These are phyloP conservation scores for Termitomyces sp. DNA, from an alignment of 768 basidiomycete species.

Conservation along the genomic window DNA sequence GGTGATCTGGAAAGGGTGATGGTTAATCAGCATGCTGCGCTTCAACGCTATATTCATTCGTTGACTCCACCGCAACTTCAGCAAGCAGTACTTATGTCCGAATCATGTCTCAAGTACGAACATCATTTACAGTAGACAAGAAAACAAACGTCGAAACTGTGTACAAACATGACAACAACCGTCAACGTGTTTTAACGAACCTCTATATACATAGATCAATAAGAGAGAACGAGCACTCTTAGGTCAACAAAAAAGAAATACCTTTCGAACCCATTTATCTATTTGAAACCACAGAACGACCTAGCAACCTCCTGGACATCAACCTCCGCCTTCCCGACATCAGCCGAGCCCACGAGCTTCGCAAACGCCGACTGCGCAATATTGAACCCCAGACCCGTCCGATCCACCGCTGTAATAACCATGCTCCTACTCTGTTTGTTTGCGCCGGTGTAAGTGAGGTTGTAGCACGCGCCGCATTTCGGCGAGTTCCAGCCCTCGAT, in stretches of 20 bases:
- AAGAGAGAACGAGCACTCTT: not conserved
- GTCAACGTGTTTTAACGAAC: not conserved
- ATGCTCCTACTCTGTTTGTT: conserved; percentile 20
- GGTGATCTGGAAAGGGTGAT: too few relatives aligned
- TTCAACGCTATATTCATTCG: too few relatives aligned
- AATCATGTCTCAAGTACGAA: not conserved
- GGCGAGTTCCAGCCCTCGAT: conserved; percentile 39
- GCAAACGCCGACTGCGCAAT: conserved; percentile 24
- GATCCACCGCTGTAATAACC: conserved; percentile 43
- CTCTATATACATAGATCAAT: not conserved
- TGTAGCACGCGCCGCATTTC: conserved; percentile 50
- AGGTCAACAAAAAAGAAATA: not conserved
- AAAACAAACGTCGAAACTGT: too few relatives aligned
- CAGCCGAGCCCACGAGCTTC: conserved; percentile 14
- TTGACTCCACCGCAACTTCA: too few relatives aligned
- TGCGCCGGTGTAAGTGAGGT: conserved; percentile 33
- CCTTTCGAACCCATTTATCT: not conserved
- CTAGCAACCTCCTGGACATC: conserved; percentile 1
- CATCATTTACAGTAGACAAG: not conserved
- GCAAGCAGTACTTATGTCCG: not conserved
- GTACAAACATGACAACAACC: not conserved
- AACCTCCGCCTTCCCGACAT: conserved; percentile 9
- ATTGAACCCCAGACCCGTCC: conserved; percentile 16
- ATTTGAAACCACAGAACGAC: conserved; percentile 13
- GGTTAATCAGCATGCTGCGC: too few relatives aligned